A percentile compares a stretch with the other conserved stretches of the same genome.
Evolutionary conservation across 306 rosid genomes (phyloP).

Genomic region (Fragaria vesca): DNA sequence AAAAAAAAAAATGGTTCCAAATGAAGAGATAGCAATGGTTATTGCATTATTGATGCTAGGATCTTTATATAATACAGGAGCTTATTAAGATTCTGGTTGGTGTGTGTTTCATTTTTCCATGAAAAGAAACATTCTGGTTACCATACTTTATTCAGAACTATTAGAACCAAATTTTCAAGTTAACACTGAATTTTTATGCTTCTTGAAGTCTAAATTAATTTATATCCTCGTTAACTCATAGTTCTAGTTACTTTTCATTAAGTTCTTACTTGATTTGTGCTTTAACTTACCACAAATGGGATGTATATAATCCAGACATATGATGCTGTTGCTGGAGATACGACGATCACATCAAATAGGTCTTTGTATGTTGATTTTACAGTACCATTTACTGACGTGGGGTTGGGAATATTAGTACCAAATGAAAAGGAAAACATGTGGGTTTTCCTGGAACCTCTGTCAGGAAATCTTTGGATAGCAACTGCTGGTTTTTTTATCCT

Average conservation of each 20-base stretch:
- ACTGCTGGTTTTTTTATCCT: slow-evolving; percentile 14
- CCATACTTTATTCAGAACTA: neutral
- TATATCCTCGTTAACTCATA: no score
- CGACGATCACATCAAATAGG: slow-evolving; percentile 6
- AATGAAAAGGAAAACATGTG: slow-evolving; percentile 5
- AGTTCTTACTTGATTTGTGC: neutral
- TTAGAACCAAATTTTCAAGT: neutral
- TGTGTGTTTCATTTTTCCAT: neutral
- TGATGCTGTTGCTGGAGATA: slow-evolving; percentile 21
- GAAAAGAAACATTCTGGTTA: neutral
- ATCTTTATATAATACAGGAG: neutral
- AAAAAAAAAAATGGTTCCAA: no score
- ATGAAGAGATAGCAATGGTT: neutral
- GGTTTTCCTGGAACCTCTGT: slow-evolving; percentile 11
- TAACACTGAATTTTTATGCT: no score
- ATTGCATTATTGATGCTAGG: neutral
- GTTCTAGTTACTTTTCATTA: no score
- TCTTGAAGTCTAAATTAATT: neutral
- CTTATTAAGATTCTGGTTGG: neutral
- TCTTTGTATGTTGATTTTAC: slow-evolving; percentile 18
- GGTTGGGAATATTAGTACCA: neutral
- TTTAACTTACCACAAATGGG: neutral
- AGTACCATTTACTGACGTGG: slow-evolving; percentile 8
- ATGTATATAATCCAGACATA: neutral
- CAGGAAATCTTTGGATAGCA: slow-evolving; percentile 16